Percentiles rank a stretch among this genome's conserved stretches.
Evolutionary conservation across 257 asterid species (phyloP).

Genomic region (Echium plantagineum): DNA sequence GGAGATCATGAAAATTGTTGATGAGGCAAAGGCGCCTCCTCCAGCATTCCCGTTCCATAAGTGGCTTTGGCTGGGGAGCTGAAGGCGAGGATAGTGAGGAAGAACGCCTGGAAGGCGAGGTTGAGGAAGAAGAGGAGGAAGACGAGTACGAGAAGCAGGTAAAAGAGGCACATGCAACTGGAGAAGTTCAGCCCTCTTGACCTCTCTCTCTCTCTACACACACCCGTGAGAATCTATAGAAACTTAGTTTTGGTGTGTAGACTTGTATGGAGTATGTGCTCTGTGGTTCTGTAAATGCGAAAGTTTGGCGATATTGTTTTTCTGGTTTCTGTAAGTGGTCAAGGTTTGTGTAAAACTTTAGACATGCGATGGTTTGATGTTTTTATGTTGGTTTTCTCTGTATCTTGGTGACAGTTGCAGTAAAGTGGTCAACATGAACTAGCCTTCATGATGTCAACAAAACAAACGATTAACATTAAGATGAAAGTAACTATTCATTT

Average conservation of each 20-base stretch:
- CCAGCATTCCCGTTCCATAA: slow-evolving; percentile 39
- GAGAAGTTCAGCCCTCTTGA: slow-evolving; percentile 33
- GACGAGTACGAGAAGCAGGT: slow-evolving; percentile 77
- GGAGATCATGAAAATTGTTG: slow-evolving; percentile 27
- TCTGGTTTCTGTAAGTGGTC: not conserved
- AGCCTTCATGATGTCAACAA: no score
- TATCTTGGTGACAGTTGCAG: no score
- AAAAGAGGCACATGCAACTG: slow-evolving; percentile 63
- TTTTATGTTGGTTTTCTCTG: not conserved
- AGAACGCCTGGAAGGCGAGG: slow-evolving; percentile 26
- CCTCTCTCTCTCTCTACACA: not conserved
- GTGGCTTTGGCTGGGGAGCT: slow-evolving; percentile 62
- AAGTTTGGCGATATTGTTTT: not conserved
- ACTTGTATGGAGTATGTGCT: not conserved
- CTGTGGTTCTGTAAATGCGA: not conserved
- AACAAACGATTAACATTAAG: no score
- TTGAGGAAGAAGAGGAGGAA: slow-evolving; percentile 40
- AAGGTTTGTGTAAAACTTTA: not conserved
- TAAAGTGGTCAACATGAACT: no score
- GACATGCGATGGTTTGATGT: not conserved
- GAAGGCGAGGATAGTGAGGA: slow-evolving; percentile 35
- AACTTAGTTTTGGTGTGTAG: not conserved
- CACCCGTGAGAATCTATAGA: not conserved
- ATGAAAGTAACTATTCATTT: no score
- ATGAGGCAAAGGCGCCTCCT: slow-evolving; percentile 44